Evolutionary conservation across 768 basidiomycete species (phyloP), one percentile per base, ranked within the genome.

Genomic region (Leccinum truebloodii): DNA sequence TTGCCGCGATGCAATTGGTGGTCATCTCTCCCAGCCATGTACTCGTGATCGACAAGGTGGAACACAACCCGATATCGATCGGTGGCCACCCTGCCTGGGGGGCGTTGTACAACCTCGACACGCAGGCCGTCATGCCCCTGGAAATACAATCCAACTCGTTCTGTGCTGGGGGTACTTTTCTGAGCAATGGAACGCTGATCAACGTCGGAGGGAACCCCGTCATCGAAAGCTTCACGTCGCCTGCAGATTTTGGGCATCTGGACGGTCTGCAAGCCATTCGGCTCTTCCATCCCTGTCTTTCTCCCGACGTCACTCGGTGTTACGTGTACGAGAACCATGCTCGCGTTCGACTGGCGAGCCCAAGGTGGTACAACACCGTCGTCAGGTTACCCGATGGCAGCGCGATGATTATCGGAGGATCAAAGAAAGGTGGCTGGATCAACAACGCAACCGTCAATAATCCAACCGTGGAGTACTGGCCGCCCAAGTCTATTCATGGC

Each of bases 161-260:
- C 76, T 94, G 92, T 69, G 92, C 92, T 9, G 89, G 92, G 34
- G 92, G 92, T 12, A 80, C 85, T 4, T 92, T 92, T 70, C 75
- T 93, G 7, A 72, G 86, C 24, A 91, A 94, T 60, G 92, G 92
- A 4, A 89, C 89, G 1, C 69, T 93, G 35, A 76, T 93, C 70
- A 90, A 85, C 65, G 88, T 91, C 13, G 92, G 92, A 57, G 92
- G 92, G 3, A 92, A 94, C 69, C 88, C 90, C 18, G 87, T 92
- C 35, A 85, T 90, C 22, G 83, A 81, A 52, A 78, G 77, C 57
- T 77, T 79, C 28, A 90, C 90, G 4, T 79, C 83, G 58, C 73
- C 90, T 50, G 83, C 86, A 12, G 88, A 92, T 67, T 90, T 93
- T 70, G 89, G 89, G 30, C 89, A 92, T 63, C 69, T 83, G 12